A percentile compares a stretch with the other conserved stretches of the same genome.
phyloP scores from a whole-genome alignment of 768 basidiomycete species.

The Lactarius psammicola region DNA sequence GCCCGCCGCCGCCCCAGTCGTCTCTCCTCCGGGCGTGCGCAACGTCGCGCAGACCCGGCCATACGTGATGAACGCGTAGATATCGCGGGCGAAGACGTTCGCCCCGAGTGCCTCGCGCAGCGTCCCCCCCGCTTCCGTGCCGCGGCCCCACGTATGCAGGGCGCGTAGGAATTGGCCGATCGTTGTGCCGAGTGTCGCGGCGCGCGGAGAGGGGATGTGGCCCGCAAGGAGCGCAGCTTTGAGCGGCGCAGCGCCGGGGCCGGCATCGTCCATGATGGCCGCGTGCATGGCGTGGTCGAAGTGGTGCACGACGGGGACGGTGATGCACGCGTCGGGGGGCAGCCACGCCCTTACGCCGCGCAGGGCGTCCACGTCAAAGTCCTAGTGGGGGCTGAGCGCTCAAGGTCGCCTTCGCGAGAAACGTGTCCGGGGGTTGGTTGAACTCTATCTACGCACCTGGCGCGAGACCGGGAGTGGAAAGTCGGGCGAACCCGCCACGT shows the following conservation, averaged over 20 bases:
- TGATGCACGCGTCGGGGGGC: constrained; percentile 41
- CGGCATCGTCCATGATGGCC: constrained; percentile 65
- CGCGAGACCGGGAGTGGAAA: constrained; percentile 45
- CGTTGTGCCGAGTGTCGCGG: constrained; percentile 47
- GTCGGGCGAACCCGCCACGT: constrained; percentile 23
- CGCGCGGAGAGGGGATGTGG: constrained; percentile 34
- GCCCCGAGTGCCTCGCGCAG: constrained; percentile 11
- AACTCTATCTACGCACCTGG: constrained; percentile 44
- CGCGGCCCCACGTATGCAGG: constrained; percentile 50
- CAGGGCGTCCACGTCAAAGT: constrained; percentile 51
- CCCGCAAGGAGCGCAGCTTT: constrained; percentile 42
- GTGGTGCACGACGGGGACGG: constrained; percentile 48
- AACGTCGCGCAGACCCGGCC: constrained; percentile 41
- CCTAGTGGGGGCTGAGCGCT: constrained; percentile 29
- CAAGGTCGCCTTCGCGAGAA: neutral
- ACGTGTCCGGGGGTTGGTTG: neutral
- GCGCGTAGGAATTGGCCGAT: constrained; percentile 55
- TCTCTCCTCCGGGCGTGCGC: constrained; percentile 1
- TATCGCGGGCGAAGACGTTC: constrained; percentile 41
- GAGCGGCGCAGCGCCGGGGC: constrained; percentile 39
- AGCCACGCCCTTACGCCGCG: constrained; percentile 42
- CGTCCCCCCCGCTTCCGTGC: constrained; percentile 16
- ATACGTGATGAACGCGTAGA: constrained; percentile 46
- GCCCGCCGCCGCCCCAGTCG: neutral
- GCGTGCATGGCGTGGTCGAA: constrained; percentile 50